Evolutionary conservation across 148 eudicot species (phyloP).

Genomic region (Limonium bicolor): DNA sequence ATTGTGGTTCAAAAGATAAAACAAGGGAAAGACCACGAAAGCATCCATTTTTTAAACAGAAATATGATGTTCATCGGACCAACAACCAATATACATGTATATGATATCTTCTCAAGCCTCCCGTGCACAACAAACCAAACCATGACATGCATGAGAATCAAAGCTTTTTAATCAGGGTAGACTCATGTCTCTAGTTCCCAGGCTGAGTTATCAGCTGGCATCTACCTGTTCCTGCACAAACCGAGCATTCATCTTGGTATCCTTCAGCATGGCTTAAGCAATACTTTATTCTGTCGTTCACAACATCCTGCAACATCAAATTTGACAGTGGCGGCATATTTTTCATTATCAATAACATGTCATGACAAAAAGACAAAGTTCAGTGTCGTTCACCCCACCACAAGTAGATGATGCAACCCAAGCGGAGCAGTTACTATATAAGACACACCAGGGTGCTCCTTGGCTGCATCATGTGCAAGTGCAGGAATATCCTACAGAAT

Average conservation of each 20-base stretch:
- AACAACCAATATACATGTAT: too few species aligned
- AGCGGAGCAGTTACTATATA: conserved; percentile 92
- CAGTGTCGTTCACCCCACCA: conserved; percentile 43
- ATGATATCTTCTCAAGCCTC: too few species aligned
- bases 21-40: too few species aligned
- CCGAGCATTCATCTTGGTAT: conserved; percentile 56
- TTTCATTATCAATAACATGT: too few species aligned
- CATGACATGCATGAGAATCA: too few species aligned
- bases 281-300: conserved; percentile 65
- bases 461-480: conserved; percentile 84
- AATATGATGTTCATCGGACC: too few species aligned
- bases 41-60: too few species aligned
- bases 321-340: too few species aligned
- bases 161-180: too few species aligned
- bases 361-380: too few species aligned
- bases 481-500: conserved; percentile 74
- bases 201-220: conserved; percentile 25
- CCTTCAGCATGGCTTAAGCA: conserved; percentile 84
- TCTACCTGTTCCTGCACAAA: conserved; percentile 80
- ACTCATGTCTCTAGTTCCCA: neutral
- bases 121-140: too few species aligned
- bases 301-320: conserved; percentile 88
- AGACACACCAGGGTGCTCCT: conserved; percentile 62
- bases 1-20: too few species aligned
- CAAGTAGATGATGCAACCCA: conserved; percentile 72